Base-by-base conservation (phyloP, 208 protist genomes). In the Leishmania tarentolae region DNA sequence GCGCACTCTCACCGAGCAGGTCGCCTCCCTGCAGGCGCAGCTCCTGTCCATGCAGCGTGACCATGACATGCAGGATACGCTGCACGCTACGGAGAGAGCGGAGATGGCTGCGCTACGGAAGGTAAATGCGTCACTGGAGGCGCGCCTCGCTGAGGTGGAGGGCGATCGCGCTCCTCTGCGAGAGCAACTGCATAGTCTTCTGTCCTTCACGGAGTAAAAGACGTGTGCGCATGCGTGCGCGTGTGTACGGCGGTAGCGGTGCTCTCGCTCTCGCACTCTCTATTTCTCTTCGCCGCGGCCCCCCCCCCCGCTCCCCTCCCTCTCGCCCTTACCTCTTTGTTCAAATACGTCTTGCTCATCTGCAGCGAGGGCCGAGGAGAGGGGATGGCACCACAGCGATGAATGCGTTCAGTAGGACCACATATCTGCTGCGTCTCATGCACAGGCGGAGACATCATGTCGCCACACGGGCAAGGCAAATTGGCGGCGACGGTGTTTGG, bases 121-220 rank as follows among this genome's bases (percentile, higher is more conserved):
- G 37, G 87, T 91, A n/a, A 97, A 97, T 74, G 82, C 78, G 24
- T 87, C 86, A n/a, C 76, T 97, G 52, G 92, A 95, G 77, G 75
- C 57, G 21, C 91, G 93, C 15, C 84, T 97, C n/a, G 70, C 82
- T 24, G 88, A 93, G 46, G 85, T 94, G 40, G 91, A 97, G 83
- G 76, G 84, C 9, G 93, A 95, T 44, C 86, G 92, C 6, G 92
- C 93, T 17, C 91, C 92, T 57, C 80, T 97, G 78, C 90, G 93
- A 28, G 91, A 94, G 78, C 93, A 93, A 69, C 83, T 97, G 65
- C 91, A 92, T 73, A 89, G 88, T 63, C 75, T 96, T 24, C 82
- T 97, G 1, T 50, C 84, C 15, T 70, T 75, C 44, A 53, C 37
- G 0, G 57, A 74, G 15, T 77, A 68, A 37, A 35, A 42, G 68